Conservation (phyloP, 2,329 filamentous ascomycete genomes). For the Colletotrichum gloeosporioides region DNA sequence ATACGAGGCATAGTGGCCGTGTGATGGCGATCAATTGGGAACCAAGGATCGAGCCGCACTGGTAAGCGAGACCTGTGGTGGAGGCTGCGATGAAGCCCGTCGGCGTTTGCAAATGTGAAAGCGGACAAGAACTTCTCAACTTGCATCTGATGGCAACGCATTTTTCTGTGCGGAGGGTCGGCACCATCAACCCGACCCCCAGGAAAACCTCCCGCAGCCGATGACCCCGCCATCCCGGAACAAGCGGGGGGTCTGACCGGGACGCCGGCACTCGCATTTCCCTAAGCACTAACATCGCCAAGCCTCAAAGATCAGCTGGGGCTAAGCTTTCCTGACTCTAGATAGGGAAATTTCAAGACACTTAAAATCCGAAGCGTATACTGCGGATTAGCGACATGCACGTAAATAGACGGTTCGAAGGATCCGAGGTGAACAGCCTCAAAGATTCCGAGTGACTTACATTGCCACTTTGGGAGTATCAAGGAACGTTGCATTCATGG, state of each 20-base stretch:
- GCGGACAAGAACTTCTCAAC: neutral
- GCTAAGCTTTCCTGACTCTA: neutral
- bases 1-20: neutral
- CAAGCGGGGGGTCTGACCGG: neutral
- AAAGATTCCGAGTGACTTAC: neutral
- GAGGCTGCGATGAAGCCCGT: neutral
- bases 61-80: neutral
- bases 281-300: constrained; percentile 1
- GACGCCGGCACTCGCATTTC: neutral
- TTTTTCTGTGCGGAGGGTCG: neutral
- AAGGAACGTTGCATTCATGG: neutral
- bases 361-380: neutral
- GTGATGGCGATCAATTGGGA: neutral
- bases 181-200: neutral
- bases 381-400: neutral
- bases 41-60: neutral
- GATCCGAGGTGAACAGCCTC: neutral
- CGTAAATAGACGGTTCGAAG: neutral
- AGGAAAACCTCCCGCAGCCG: neutral
- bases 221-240: neutral
- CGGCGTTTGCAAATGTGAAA: neutral
- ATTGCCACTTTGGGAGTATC: neutral
- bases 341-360: neutral
- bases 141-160: neutral
- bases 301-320: neutral